Evolutionary conservation across 179 eudicot species (phyloP).

Genomic region (Silene vulgaris): DNA sequence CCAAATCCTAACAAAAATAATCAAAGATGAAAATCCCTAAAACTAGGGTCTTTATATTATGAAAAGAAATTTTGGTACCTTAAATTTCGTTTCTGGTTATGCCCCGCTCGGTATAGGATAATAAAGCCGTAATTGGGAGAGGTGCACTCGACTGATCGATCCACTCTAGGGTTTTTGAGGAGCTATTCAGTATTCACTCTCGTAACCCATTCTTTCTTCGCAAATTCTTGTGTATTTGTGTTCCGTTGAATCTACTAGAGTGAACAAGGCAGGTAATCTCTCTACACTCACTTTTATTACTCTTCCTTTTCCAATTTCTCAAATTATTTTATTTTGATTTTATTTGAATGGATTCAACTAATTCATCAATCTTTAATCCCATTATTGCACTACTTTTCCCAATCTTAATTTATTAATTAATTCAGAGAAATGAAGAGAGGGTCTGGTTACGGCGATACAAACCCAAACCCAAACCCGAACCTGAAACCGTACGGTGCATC

Average conservation of each 20-base stretch:
- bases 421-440: constrained; percentile 36
- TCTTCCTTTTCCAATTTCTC: not conserved
- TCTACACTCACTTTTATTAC: not conserved
- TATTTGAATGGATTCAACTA: too few species aligned
- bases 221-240: not conserved
- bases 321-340: too few species aligned
- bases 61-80: too few species aligned
- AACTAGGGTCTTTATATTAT: too few species aligned
- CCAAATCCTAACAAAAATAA: too few species aligned
- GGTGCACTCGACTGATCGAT: too few species aligned
- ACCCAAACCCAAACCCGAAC: constrained; percentile 19
- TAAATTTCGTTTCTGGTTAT: too few species aligned
- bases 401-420: not conserved
- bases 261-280: not conserved
- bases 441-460: constrained; percentile 41
- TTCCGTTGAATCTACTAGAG: not conserved
- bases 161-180: not conserved
- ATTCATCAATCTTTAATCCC: not conserved
- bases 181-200: not conserved
- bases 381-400: not conserved
- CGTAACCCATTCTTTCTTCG: not conserved
- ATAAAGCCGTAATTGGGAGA: too few species aligned
- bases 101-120: too few species aligned
- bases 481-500: constrained; percentile 26
- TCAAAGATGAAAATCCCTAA: too few species aligned